Evolutionary conservation across 345 rosid genomes (phyloP).

Genomic region (Litchi chinensis): DNA sequence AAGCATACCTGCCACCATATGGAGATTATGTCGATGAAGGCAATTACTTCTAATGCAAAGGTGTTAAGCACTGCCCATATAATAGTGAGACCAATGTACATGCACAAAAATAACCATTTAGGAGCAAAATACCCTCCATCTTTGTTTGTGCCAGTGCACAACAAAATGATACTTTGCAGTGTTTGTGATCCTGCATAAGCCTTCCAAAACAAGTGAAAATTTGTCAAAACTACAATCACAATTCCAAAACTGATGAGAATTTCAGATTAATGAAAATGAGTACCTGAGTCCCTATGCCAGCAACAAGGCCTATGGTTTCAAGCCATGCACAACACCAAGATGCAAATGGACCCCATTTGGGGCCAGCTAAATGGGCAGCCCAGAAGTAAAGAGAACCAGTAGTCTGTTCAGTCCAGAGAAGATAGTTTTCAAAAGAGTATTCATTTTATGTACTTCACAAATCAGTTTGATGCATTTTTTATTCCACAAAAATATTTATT

Average conservation of each 20-base stretch:
- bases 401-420: slow-evolving; percentile 41
- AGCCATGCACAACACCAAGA: slow-evolving; percentile 84
- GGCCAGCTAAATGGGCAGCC: slow-evolving; percentile 73
- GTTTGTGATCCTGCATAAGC: slow-evolving; percentile 70
- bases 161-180: slow-evolving; percentile 60
- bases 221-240: neutral
- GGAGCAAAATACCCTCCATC: slow-evolving; percentile 67
- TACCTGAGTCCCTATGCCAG: slow-evolving; percentile 65
- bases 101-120: slow-evolving; percentile 52
- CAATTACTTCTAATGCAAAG: slow-evolving; percentile 58
- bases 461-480: too few species aligned
- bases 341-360: slow-evolving; percentile 69
- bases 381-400: slow-evolving; percentile 76
- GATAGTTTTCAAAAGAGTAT: neutral
- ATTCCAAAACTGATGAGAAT: neutral
- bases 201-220: slow-evolving; percentile 28
- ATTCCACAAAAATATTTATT: too few species aligned
- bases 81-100: slow-evolving; percentile 53
- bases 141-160: slow-evolving; percentile 58
- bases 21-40: slow-evolving; percentile 62
- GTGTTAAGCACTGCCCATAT: slow-evolving; percentile 72
- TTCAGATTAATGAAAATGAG: neutral
- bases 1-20: slow-evolving; percentile 70
- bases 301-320: slow-evolving; percentile 59
- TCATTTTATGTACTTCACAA: too few species aligned